Percentiles rank a stretch among this genome's conserved stretches.
Conservation (phyloP, 1,284 basidiomycete species). For the Thelephora terrestris region DNA sequence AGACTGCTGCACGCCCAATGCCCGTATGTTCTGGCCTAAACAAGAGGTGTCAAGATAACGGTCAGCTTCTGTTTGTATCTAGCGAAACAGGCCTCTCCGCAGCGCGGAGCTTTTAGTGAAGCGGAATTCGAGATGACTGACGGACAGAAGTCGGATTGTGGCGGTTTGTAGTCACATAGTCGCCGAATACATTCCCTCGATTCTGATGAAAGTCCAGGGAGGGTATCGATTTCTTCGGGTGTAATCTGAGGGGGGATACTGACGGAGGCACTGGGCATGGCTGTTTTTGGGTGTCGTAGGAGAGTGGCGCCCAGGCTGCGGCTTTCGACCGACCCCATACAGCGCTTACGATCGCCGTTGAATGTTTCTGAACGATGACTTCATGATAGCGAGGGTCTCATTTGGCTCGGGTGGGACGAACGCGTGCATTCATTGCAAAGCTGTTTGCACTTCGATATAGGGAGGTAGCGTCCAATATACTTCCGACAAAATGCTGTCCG, state of each 20-base stretch:
- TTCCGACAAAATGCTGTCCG: too few species aligned
- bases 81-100: constrained; percentile 4
- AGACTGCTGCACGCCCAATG: constrained; percentile 58
- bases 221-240: too few species aligned
- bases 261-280: not conserved
- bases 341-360: too few species aligned
- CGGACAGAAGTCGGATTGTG: constrained; percentile 44
- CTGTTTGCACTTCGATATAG: too few species aligned
- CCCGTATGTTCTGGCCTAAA: constrained; percentile 37
- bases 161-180: constrained; percentile 27
- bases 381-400: too few species aligned
- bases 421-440: too few species aligned
- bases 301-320: too few species aligned
- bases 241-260: too few species aligned
- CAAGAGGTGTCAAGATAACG: not conserved
- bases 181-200: constrained; percentile 24
- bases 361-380: too few species aligned
- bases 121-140: constrained; percentile 16
- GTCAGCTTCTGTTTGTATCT: not conserved
- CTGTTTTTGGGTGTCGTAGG: constrained; percentile 2
- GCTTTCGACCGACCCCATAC: too few species aligned
- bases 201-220: constrained; percentile 11
- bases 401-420: too few species aligned
- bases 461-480: too few species aligned
- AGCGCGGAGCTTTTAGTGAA: constrained; percentile 4